Base-by-base conservation (phyloP, 2,329 filamentous ascomycete species). In the Aciculosporium take region DNA sequence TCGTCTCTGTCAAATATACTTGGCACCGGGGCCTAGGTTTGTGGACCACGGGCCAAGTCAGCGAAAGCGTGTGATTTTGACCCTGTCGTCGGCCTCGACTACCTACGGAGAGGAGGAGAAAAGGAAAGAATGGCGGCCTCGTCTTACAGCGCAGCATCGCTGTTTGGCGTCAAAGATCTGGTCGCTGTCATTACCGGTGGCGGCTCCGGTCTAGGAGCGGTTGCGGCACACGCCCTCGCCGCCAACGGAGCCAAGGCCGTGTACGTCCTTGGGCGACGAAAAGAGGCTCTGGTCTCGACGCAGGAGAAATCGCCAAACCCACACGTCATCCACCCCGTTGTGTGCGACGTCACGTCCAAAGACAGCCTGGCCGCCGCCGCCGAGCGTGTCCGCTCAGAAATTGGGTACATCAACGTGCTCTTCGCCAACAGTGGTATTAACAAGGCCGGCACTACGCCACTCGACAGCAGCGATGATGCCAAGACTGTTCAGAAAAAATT, bases 401-500 rank as follows among this genome's bases (percentile, higher is more conserved):
- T 77, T 42, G 71, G 73, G 37, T 68, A 74, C 53, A 69, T 84
- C 53, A 73, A 81, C 49, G 69, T 84, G 30, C 62, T 83, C 8
- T 63, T 79, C 53, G 72, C 69, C 57, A 76, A 74, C 50, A 77
- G 79, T 1, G 81, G 81, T 5, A 5, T 48, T 38, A 44, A 42
- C 32, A 43, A 34, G 21, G 30, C 43, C 10, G 42, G 24, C 3
- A 21, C 32, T 18, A 36, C 25, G 5, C 15, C 36, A 2, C 3
- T 45, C 17, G 3, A 37, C 3, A 31, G 31, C 27, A 17, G 33
- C 10, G 43, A 37, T 31, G 28, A 36, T 40, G 34, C 48, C 34
- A 43, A 45, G 36, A 27, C 21, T 5, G n/a, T 52, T 1, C 50
- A 51, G 40, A 39, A 44, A 27, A 32, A 34, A 5, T 31, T 52